Base-by-base conservation (phyloP, 1,284 basidiomycete genomes). In the Marasmius tenuissimus region DNA sequence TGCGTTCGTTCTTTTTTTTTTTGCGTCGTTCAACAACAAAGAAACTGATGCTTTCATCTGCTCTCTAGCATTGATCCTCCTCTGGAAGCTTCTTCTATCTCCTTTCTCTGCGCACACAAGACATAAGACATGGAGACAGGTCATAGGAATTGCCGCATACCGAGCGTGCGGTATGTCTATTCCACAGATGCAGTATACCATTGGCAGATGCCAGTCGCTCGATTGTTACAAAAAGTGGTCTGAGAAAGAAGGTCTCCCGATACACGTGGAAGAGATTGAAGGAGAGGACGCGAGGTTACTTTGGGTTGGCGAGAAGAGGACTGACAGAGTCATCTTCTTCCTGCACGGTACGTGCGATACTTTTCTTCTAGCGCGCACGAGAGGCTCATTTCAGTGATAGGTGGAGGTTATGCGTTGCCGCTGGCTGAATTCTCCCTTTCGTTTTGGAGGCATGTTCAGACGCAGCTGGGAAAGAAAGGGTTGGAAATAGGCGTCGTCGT, bases 381-480 rank as follows among this genome's bases (percentile, higher is more conserved):
- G 27, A 33, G 16, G 22, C 22, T 34, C 5, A 33, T 38, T 27
- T 8, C 1, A 35, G 20, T 22, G 2, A 16, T 48, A 67, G 66
- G 66, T 7, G 66, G 66, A 18, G 66, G 59, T 49, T 67, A 60
- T 37, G 54, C 61, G 0, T 57, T 61, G 9, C 63, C 64, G 1
- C 52, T 64, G 5, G 38, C 48, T 20, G 65, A 61, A 16, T 61
- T 58, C 18, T 37, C 39, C n/a, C 35, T 64, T 18, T 42, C 48
- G 16, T 67, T 66, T 20, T 66, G 62, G 65, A 54, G 57, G 40
- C 61, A 54, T 14, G 53, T 64, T 3, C 66, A 63, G 35, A 38
- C 53, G 10, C 56, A 57, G 20, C 34, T 62, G 22, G 45, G 54
- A 42, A 52, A 61, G 20, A 55, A 60, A 38, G 59, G 61, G 8